phyloP scores from a whole-genome alignment of 2,329 filamentous ascomycete species.

The Fusarium verticillioides region DNA sequence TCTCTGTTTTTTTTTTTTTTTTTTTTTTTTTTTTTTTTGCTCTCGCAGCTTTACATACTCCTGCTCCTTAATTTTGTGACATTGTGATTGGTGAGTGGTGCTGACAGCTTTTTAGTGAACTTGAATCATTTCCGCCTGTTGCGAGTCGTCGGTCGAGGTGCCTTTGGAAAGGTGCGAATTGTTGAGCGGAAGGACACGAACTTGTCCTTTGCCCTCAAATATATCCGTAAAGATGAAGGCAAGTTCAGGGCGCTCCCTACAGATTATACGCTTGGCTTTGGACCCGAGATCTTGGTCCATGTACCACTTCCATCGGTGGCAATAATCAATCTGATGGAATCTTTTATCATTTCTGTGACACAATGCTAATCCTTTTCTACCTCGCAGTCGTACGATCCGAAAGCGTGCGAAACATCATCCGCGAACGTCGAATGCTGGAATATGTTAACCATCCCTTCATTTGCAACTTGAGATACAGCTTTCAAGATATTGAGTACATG shows the following conservation, averaged over 20 bases:
- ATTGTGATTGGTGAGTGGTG: not conserved
- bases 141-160: slow-evolving; percentile 95
- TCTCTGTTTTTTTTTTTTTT: not conserved
- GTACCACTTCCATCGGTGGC: not conserved
- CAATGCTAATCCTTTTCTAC: slow-evolving; percentile 38
- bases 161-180: slow-evolving; percentile 98
- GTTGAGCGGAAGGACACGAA: slow-evolving; percentile 97
- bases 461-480: slow-evolving; percentile 98
- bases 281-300: not conserved
- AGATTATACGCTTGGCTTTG: not conserved
- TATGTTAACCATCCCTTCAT: slow-evolving; percentile 98
- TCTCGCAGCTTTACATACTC: not conserved
- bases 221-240: slow-evolving; percentile 99
- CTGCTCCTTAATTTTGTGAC: not conserved
- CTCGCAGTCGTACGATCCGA: slow-evolving; percentile 89
- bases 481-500: slow-evolving; percentile 99
- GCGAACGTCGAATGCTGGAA: slow-evolving; percentile 97
- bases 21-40: not conserved
- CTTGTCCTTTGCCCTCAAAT: slow-evolving; percentile 95
- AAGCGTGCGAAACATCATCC: slow-evolving; percentile 97
- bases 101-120: slow-evolving; percentile 71
- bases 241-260: slow-evolving; percentile 43
- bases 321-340: not conserved
- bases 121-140: slow-evolving; percentile 97
- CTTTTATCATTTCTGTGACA: slow-evolving; percentile 1